Percentiles rank a stretch among this genome's conserved stretches.
Conservation (phyloP, 179 eudicot species). For the Patellifolia procumbens region DNA sequence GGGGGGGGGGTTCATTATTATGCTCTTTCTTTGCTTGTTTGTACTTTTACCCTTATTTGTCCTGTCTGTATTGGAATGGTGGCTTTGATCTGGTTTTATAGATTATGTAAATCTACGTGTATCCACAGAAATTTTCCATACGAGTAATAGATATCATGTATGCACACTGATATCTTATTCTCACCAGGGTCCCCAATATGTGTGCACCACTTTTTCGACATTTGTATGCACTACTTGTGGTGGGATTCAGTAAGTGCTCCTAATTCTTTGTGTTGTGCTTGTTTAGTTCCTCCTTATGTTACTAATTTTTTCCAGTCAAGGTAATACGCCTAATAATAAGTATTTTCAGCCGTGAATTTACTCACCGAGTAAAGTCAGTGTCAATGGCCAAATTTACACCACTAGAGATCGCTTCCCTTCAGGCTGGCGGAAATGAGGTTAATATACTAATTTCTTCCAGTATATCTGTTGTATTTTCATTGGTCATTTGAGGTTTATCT, state of each 20-base stretch:
- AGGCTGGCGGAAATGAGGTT: slow-evolving; percentile 97
- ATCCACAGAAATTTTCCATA: neutral
- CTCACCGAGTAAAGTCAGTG: slow-evolving; percentile 93
- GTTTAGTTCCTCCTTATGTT: neutral
- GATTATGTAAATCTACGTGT: neutral
- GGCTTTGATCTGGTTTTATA: neutral
- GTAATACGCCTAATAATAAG: neutral
- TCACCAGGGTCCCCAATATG: slow-evolving; percentile 53
- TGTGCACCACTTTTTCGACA: slow-evolving; percentile 49
- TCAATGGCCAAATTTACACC: slow-evolving; percentile 95
- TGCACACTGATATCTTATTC: slow-evolving; percentile 9
- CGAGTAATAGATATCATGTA: neutral
- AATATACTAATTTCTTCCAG: neutral
- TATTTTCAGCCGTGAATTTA: slow-evolving; percentile 88
- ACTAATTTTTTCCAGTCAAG: neutral
- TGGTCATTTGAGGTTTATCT: slow-evolving; percentile 11
- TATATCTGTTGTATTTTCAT: slow-evolving; percentile 4
- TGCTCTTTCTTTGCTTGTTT: neutral
- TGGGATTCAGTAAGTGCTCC: slow-evolving; percentile 52
- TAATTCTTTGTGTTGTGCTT: slow-evolving; percentile 14
- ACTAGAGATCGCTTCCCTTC: slow-evolving; percentile 91
- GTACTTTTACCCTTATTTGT: neutral
- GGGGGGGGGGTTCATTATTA: too few species aligned
- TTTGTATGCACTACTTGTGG: slow-evolving; percentile 54
- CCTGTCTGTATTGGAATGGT: neutral